phyloP scores from a whole-genome alignment of 495 filamentous ascomycete genomes.

The Filosporella fistucella region DNA sequence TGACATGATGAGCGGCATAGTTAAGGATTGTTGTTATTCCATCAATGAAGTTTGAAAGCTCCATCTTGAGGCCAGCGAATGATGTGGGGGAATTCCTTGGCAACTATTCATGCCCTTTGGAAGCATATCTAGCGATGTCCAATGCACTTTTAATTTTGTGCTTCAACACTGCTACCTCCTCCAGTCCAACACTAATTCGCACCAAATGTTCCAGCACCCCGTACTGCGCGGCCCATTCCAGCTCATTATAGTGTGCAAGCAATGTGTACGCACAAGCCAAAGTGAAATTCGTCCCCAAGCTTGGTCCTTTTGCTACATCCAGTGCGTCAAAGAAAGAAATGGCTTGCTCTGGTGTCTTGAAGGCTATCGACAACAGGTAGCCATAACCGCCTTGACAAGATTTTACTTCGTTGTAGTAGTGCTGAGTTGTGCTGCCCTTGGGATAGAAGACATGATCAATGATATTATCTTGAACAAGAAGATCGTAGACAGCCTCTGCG shows the following conservation, averaged over 20 bases:
- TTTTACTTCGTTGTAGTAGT: constrained; percentile 70
- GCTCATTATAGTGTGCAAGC: constrained; percentile 69
- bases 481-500: constrained; percentile 31
- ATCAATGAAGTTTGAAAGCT: no score
- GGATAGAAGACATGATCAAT: constrained; percentile 84
- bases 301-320: constrained; percentile 84
- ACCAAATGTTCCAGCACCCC: neutral
- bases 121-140: neutral
- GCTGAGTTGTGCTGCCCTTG: constrained; percentile 60
- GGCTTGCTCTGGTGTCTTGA: constrained; percentile 62
- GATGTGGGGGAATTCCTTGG: no score
- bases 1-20: no score
- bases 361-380: constrained; percentile 75
- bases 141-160: neutral
- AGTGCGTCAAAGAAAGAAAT: constrained; percentile 77
- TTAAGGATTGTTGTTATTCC: no score
- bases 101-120: no score
- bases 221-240: neutral
- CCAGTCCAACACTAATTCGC: neutral
- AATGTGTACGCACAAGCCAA: constrained; percentile 79
- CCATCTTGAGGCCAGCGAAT: no score
- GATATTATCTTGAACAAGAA: constrained; percentile 44
- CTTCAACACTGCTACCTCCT: neutral
- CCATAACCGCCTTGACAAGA: constrained; percentile 76
- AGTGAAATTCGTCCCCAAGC: constrained; percentile 91